Base-by-base conservation (phyloP, 2,329 filamentous ascomycete species). In the Diaporthe citriasiana region DNA sequence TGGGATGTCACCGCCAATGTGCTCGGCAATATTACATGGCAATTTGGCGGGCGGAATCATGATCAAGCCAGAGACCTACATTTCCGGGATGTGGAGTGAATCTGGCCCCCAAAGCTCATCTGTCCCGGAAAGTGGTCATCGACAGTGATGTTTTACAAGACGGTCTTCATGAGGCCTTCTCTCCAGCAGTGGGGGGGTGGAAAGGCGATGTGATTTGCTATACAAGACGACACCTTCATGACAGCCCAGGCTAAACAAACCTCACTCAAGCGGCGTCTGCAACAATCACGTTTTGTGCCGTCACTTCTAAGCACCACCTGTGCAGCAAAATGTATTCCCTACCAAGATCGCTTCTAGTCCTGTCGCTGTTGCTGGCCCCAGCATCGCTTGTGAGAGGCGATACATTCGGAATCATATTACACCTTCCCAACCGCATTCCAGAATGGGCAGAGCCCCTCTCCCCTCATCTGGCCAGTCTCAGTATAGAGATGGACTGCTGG, bases 391-490 rank as follows among this genome's bases (percentile, higher is more conserved):
- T 66, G 30, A 35, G 22, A 33, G 59, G 59, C 35, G 42, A 33
- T 19, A 19, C 40, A 22, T 35, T 50, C 4, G 42, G 17, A n/a
- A 35, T 65, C 27, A 50, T 42, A 47, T 35, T 65, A 17, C 59
- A 50, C 4, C 59, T 65, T n/a, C 59, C 59, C 25, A 47, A 25
- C 27, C 59, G 19, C 5, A 7, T 65, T 27, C 40, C 59, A n/a
- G 40, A 10, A n/a, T 65, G 59, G 59, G 59, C 59, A 19, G 59
- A 65, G 42, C 59, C 59, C 19, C 59, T 65, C 27, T 65, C 40
- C 27, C 59, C 59, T 47, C 59, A 65, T 10, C 59, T 65, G 17
- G 59, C 59, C 19, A 65, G 59, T 65, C 25, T 65, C 10, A 50
- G 59, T 12, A 15, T 65, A 47, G 59, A 65, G 40, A 35, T 65